phyloP scores from a whole-genome alignment of 495 filamentous ascomycete species.

The Staphylotrichum longicolle region DNA sequence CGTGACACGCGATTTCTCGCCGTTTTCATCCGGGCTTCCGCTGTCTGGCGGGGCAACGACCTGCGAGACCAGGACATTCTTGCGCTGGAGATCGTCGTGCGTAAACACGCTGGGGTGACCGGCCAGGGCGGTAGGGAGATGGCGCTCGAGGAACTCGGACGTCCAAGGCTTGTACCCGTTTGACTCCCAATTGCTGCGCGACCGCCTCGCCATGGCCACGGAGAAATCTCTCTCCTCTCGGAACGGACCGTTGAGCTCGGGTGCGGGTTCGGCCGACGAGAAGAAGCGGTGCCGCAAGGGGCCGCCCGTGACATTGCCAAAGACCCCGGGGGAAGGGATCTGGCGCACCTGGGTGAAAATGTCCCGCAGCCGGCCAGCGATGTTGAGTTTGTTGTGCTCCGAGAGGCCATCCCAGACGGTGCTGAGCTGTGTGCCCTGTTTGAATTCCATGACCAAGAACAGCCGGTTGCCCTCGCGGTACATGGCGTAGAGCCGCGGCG shows the following conservation, averaged over 20 bases:
- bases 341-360: background rate
- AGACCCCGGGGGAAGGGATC: slow-evolving; percentile 1
- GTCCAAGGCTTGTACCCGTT: background rate
- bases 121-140: background rate
- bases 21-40: background rate
- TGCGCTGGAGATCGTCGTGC: slow-evolving; percentile 4
- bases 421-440: background rate
- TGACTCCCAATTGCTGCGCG: background rate
- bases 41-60: too few species aligned
- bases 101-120: slow-evolving; percentile 1
- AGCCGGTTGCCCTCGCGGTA: slow-evolving; percentile 6
- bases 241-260: background rate
- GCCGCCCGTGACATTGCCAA: background rate
- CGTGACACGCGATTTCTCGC: background rate
- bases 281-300: background rate
- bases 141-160: background rate
- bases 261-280: background rate
- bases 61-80: slow-evolving; percentile 1
- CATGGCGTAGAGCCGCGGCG: slow-evolving; percentile 1
- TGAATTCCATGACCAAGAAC: slow-evolving; percentile 10
- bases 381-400: background rate
- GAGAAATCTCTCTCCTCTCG: background rate
- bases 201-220: slow-evolving; percentile 2
- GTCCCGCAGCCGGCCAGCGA: background rate
- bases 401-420: background rate